phyloP scores from a whole-genome alignment of 1,284 basidiomycete genomes.

The Marasmius fiardii region DNA sequence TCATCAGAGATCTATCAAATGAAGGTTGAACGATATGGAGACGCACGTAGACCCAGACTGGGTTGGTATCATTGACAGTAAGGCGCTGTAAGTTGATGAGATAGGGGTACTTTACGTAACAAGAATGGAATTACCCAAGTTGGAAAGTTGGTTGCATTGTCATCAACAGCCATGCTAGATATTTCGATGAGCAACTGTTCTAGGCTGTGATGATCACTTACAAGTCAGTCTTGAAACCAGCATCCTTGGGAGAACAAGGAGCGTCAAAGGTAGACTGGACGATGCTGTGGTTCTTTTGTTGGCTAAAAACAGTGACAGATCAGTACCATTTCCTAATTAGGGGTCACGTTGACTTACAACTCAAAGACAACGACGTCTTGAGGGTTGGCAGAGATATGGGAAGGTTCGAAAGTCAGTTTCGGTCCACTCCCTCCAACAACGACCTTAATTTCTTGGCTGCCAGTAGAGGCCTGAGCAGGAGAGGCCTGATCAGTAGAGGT shows the following conservation, averaged over 20 bases:
- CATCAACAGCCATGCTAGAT: constrained; percentile 36
- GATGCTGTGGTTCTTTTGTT: constrained; percentile 42
- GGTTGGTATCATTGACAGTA: constrained; percentile 39
- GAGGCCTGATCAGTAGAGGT: constrained; percentile 32
- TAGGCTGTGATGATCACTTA: constrained; percentile 16
- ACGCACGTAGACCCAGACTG: constrained; percentile 19
- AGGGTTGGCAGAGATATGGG: constrained; percentile 30
- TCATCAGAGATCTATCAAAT: constrained; percentile 14
- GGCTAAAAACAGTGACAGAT: constrained; percentile 19
- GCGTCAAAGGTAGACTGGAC: constrained; percentile 43
- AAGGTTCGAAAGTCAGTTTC: constrained; percentile 37
- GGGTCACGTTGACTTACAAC: constrained; percentile 27
- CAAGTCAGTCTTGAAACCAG: constrained; percentile 43
- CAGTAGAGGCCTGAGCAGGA: constrained; percentile 23
- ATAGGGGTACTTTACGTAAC: background rate
- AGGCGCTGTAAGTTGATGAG: constrained; percentile 20
- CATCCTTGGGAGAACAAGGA: constrained; percentile 10
- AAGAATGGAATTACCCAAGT: constrained; percentile 17
- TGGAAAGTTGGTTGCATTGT: constrained; percentile 27
- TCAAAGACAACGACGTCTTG: constrained; percentile 35
- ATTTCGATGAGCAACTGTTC: background rate
- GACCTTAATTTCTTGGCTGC: constrained; percentile 30
- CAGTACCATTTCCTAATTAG: background rate
- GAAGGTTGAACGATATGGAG: background rate
- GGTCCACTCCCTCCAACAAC: constrained; percentile 31